Percentiles rank a stretch among this genome's conserved stretches.
Evolutionary conservation across 176 grass and related monocot genomes (phyloP).

Genomic region (Ensete ventricosum): DNA sequence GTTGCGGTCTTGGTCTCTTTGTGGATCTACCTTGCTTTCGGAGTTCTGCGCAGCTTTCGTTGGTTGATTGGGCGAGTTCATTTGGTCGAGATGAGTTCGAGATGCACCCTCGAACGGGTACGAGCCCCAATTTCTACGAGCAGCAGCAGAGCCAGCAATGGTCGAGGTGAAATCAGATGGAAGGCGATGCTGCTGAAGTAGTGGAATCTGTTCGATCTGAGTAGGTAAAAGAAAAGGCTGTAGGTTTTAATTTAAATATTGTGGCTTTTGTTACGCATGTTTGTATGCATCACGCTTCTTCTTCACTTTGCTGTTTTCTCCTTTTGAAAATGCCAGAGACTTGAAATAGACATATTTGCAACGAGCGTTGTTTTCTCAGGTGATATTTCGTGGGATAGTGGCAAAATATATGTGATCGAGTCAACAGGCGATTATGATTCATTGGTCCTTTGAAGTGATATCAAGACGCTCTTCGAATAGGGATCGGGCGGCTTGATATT

Average conservation of each 20-base stretch:
- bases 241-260: background rate
- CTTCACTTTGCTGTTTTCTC: too few relatives aligned
- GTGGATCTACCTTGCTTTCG: background rate
- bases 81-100: background rate
- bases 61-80: background rate
- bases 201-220: slow-evolving; percentile 4
- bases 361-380: too few relatives aligned
- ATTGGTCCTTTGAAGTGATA: too few relatives aligned
- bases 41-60: background rate
- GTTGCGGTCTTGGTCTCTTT: background rate
- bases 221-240: background rate
- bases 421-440: too few relatives aligned
- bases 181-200: background rate
- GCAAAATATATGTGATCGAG: too few relatives aligned
- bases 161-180: slow-evolving; percentile 8
- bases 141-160: slow-evolving; percentile 10
- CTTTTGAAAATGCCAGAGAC: too few relatives aligned
- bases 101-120: slow-evolving; percentile 2
- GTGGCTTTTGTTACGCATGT: background rate
- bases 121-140: slow-evolving; percentile 3
- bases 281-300: too few relatives aligned
- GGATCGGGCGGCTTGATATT: too few relatives aligned
- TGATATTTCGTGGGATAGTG: too few relatives aligned
- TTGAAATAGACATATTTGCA: too few relatives aligned
- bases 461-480: too few relatives aligned